phyloP scores from a whole-genome alignment of 2,329 filamentous ascomycete genomes.

The Dactylellina cionopaga region DNA sequence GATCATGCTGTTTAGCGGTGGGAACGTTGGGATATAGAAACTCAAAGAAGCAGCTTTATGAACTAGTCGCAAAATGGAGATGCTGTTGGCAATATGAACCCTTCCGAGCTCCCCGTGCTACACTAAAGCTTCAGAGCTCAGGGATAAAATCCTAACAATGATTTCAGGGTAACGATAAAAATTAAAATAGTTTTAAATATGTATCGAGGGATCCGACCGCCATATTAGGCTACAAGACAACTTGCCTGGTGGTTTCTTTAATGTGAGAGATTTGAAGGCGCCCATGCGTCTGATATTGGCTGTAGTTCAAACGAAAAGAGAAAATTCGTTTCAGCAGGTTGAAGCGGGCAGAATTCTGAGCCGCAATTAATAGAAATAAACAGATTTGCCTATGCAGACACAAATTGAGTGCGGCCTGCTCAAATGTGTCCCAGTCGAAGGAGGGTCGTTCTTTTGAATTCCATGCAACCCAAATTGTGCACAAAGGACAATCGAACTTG shows the following conservation, averaged over 20 bases:
- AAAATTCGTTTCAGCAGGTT: slow-evolving; percentile 22
- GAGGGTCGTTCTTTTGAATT: too few species aligned
- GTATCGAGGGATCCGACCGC: not conserved
- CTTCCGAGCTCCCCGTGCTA: too few species aligned
- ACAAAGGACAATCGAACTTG: too few species aligned
- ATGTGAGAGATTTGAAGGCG: slow-evolving; percentile 4
- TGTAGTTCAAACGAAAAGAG: not conserved
- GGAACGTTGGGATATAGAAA: not conserved
- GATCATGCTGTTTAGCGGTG: too few species aligned
- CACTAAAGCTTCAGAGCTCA: not conserved
- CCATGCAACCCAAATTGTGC: not conserved
- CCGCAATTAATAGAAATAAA: not conserved
- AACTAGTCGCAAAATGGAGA: not conserved
- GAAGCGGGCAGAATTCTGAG: slow-evolving; percentile 28
- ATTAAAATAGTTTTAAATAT: not conserved
- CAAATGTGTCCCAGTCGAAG: too few species aligned
- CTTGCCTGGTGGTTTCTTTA: not conserved
- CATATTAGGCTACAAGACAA: slow-evolving; percentile 24
- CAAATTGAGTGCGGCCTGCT: too few species aligned
- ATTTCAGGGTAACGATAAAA: not conserved
- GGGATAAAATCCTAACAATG: not conserved
- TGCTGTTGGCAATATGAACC: not conserved
- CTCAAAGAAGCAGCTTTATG: not conserved
- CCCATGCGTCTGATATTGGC: slow-evolving; percentile 21
- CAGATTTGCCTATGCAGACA: slow-evolving; percentile 33